phyloP scores from a whole-genome alignment of 1,284 basidiomycete genomes.

The Boletus holoroseus region DNA sequence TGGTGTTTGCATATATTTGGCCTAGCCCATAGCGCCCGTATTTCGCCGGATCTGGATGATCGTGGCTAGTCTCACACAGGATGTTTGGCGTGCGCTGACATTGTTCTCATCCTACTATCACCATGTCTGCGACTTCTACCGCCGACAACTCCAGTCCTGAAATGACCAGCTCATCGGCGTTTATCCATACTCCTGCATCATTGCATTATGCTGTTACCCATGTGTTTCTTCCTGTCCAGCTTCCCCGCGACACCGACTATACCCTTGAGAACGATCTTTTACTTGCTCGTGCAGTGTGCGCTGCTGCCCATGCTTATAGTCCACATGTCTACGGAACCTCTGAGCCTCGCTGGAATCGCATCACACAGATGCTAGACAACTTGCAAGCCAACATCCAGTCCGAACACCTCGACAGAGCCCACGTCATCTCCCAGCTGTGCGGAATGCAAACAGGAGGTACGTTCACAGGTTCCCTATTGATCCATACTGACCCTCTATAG shows the following conservation, averaged over 20 bases:
- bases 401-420: no score
- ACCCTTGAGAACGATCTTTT: background rate
- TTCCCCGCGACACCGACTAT: no score
- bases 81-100: no score
- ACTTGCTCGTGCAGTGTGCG: background rate
- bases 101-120: no score
- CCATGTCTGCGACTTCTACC: no score
- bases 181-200: no score
- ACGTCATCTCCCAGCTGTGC: slow-evolving; percentile 9
- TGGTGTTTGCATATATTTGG: slow-evolving; percentile 28
- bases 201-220: no score
- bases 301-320: background rate
- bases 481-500: slow-evolving; percentile 8
- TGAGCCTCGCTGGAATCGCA: background rate
- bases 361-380: background rate
- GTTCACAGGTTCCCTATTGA: background rate
- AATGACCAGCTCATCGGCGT: no score
- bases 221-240: no score
- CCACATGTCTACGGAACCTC: no score
- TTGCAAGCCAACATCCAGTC: background rate
- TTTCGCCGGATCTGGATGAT: background rate
- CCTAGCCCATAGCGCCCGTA: background rate
- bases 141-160: no score
- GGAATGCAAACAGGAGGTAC: slow-evolving; percentile 16
- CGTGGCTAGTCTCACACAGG: no score